These are phyloP conservation scores for Xylaria castorea DNA, from an alignment of 495 filamentous ascomycete genomes.

Conservation along the genomic window DNA sequence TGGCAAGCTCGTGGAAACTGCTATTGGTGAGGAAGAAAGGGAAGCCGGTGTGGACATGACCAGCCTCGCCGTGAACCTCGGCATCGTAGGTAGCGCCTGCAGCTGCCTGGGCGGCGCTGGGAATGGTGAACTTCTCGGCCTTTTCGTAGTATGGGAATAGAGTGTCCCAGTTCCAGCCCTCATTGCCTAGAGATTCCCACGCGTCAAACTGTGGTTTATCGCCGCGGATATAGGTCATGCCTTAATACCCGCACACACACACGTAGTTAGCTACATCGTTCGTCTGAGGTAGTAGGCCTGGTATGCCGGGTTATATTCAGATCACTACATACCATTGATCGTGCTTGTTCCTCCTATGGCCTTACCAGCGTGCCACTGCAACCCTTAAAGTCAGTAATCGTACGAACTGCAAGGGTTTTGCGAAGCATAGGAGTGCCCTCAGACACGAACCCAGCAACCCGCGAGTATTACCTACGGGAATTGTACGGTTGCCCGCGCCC, in stretches of 20 bases:
- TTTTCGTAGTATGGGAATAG: slow-evolving; percentile 53
- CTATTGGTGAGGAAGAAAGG: slow-evolving; percentile 44
- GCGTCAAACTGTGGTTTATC: slow-evolving; percentile 63
- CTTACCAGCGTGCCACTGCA: slow-evolving; percentile 53
- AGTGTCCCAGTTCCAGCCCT: slow-evolving; percentile 64
- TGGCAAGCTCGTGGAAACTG: slow-evolving; percentile 36
- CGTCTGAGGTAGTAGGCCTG: background rate
- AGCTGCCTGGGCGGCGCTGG: slow-evolving; percentile 46
- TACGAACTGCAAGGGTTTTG: background rate
- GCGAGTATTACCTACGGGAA: slow-evolving; percentile 29
- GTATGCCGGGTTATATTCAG: background rate
- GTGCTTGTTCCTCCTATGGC: slow-evolving; percentile 60
- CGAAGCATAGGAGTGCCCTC: background rate
- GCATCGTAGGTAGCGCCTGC: slow-evolving; percentile 54
- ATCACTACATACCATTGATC: slow-evolving; percentile 54
- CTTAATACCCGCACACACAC: slow-evolving; percentile 30
- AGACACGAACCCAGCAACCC: background rate
- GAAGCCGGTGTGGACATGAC: slow-evolving; percentile 58
- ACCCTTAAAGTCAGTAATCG: background rate
- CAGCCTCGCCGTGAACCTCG: slow-evolving; percentile 54
- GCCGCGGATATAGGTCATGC: slow-evolving; percentile 61
- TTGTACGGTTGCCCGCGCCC: slow-evolving; percentile 43
- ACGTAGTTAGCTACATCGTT: background rate
- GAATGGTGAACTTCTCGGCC: slow-evolving; percentile 48
- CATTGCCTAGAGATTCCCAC: slow-evolving; percentile 64